These are phyloP conservation scores for Chrysosporium queenslandicum DNA, from an alignment of 2,329 filamentous ascomycete genomes.

Conservation along the genomic window DNA sequence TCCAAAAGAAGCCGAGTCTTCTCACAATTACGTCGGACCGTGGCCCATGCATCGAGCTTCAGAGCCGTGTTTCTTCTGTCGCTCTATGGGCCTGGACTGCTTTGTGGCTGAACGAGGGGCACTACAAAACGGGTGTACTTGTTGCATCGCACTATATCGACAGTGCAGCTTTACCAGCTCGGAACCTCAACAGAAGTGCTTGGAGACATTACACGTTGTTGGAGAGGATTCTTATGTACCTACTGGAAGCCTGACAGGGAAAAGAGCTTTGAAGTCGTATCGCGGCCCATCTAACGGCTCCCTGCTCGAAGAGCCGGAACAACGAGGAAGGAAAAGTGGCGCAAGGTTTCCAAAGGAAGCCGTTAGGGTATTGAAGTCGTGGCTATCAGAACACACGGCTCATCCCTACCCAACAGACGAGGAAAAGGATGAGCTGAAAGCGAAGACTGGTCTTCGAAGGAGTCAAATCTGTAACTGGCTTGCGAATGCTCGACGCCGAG, in stretches of 20 bases:
- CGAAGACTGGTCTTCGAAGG: conserved; percentile 68
- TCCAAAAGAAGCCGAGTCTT: conserved; percentile 14
- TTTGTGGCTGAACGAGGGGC: conserved; percentile 38
- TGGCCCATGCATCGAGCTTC: conserved; percentile 39
- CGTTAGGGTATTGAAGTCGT: conserved; percentile 69
- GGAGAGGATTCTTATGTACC: conserved; percentile 35
- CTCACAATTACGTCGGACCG: conserved; percentile 22
- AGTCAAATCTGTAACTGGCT: conserved; percentile 88
- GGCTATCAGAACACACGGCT: conserved; percentile 67
- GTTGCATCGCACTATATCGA: conserved; percentile 39
- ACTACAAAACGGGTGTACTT: conserved; percentile 38
- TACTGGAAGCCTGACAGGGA: conserved; percentile 32
- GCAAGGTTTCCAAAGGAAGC: conserved; percentile 72
- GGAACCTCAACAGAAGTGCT: conserved; percentile 33
- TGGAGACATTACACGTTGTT: conserved; percentile 38
- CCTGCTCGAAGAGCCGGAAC: conserved; percentile 30
- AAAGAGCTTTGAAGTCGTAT: conserved; percentile 35
- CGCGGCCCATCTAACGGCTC: conserved; percentile 23
- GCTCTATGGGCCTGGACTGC: conserved; percentile 39
- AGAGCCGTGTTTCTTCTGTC: conserved; percentile 39
- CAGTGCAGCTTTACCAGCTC: conserved; percentile 40
- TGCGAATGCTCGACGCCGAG: conserved; percentile 73
- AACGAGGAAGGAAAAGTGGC: conserved; percentile 51
- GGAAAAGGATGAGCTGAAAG: conserved; percentile 70
- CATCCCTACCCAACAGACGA: conserved; percentile 84